Evolutionary conservation across 2,329 filamentous ascomycete genomes (phyloP).

Genomic region (Ophiocordyceps sinensis): DNA sequence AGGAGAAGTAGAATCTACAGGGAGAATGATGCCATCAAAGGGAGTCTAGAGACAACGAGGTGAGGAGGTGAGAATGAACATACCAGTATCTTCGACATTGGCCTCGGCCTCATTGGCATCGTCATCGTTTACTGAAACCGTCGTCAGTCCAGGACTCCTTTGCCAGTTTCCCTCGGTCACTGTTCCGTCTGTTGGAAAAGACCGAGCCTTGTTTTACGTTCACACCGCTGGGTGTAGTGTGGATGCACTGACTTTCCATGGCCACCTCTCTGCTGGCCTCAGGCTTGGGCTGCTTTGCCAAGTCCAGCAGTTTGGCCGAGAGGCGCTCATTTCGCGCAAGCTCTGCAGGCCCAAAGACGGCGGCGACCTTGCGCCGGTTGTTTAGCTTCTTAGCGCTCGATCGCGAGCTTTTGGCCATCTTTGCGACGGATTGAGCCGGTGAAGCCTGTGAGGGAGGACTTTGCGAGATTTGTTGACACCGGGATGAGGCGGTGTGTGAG

Average conservation of each 20-base stretch:
- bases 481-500: too few species aligned
- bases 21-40: too few species aligned
- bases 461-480: too few species aligned
- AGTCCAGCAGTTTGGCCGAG: constrained; percentile 69
- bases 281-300: constrained; percentile 67
- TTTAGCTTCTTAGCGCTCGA: constrained; percentile 72
- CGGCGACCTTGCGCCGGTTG: constrained; percentile 63
- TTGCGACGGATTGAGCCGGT: constrained; percentile 8
- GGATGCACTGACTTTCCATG: constrained; percentile 24
- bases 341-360: constrained; percentile 75
- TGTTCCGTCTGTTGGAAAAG: too few species aligned
- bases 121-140: constrained; percentile 7
- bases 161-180: too few species aligned
- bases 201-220: too few species aligned
- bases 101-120: constrained; percentile 17
- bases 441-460: too few species aligned
- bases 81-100: constrained; percentile 10
- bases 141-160: constrained; percentile 1
- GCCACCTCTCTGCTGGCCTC: constrained; percentile 31
- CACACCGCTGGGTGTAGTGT: background rate
- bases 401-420: constrained; percentile 79
- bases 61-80: constrained; percentile 7
- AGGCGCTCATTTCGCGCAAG: constrained; percentile 67
- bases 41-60: background rate
- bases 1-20: too few species aligned